Conservation (phyloP, 768 basidiomycete species). For the Mycena pura region DNA sequence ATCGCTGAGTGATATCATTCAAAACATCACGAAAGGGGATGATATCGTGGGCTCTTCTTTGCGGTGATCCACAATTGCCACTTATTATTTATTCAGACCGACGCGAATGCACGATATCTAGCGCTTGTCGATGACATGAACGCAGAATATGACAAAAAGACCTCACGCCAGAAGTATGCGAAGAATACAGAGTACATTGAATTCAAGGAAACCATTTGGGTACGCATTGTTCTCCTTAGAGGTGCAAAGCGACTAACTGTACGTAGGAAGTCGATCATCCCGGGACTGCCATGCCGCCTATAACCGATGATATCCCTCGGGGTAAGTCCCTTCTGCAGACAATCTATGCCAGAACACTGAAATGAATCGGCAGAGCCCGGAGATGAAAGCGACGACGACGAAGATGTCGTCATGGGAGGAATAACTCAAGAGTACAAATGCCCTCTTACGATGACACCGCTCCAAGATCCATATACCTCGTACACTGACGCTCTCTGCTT, state of each 20-base stretch:
- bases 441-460: slow-evolving; percentile 72
- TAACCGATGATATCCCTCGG: slow-evolving; percentile 72
- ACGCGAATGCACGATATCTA: slow-evolving; percentile 59
- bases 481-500: slow-evolving; percentile 43
- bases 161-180: slow-evolving; percentile 80
- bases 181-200: slow-evolving; percentile 62
- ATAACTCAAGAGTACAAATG: slow-evolving; percentile 85
- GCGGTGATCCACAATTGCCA: not conserved
- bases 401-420: slow-evolving; percentile 90
- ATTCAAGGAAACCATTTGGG: slow-evolving; percentile 75
- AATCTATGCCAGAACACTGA: not conserved
- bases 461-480: slow-evolving; percentile 85
- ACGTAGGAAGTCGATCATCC: slow-evolving; percentile 71
- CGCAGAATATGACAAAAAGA: slow-evolving; percentile 61
- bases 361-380: slow-evolving; percentile 65
- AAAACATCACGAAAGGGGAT: slow-evolving; percentile 60
- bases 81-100: slow-evolving; percentile 46
- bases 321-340: slow-evolving; percentile 49
- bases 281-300: slow-evolving; percentile 74
- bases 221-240: slow-evolving; percentile 38
- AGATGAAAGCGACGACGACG: slow-evolving; percentile 84
- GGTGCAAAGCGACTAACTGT: not conserved
- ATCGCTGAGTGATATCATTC: slow-evolving; percentile 61
- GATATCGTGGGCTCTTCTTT: slow-evolving; percentile 56
- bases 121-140: slow-evolving; percentile 47